A percentile compares a stretch with the other conserved stretches of the same genome.
Evolutionary conservation across 2,329 filamentous ascomycete species (phyloP).

Genomic region (Stachybotrys echinatus): DNA sequence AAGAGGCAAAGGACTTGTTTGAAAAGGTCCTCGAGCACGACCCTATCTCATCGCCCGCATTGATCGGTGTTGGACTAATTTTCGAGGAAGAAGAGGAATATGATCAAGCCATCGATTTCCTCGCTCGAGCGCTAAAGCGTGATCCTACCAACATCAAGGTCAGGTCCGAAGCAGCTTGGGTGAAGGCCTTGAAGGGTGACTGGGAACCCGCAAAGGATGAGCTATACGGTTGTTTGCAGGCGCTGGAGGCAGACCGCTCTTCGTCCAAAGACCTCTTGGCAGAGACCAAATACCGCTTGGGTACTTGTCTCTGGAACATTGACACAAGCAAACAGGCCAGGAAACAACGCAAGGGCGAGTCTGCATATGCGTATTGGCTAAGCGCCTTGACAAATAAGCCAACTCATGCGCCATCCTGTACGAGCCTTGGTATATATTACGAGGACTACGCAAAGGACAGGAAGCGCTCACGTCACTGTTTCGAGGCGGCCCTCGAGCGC

Average conservation of each 20-base stretch:
- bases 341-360: slow-evolving; percentile 66
- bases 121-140: slow-evolving; percentile 68
- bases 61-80: slow-evolving; percentile 88
- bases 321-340: slow-evolving; percentile 69
- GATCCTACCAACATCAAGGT: slow-evolving; percentile 74
- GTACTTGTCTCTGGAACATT: slow-evolving; percentile 79
- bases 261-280: slow-evolving; percentile 65
- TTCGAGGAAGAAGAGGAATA: slow-evolving; percentile 92
- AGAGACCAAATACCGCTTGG: slow-evolving; percentile 81
- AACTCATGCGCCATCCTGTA: slow-evolving; percentile 86
- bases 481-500: slow-evolving; percentile 92
- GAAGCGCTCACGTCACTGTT: slow-evolving; percentile 82
- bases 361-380: slow-evolving; percentile 76
- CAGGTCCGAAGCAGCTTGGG: slow-evolving; percentile 86
- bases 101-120: slow-evolving; percentile 71
- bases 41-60: slow-evolving; percentile 67
- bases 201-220: slow-evolving; percentile 62
- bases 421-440: slow-evolving; percentile 84
- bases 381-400: slow-evolving; percentile 80
- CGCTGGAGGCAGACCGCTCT: slow-evolving; percentile 57
- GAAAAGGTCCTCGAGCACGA: slow-evolving; percentile 74
- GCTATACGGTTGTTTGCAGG: slow-evolving; percentile 63
- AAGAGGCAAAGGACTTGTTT: slow-evolving; percentile 82
- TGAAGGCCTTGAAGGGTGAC: slow-evolving; percentile 77
- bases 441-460: slow-evolving; percentile 85